Conservation (phyloP, 257 asterid genomes). For the Forsythia suspensa region DNA sequence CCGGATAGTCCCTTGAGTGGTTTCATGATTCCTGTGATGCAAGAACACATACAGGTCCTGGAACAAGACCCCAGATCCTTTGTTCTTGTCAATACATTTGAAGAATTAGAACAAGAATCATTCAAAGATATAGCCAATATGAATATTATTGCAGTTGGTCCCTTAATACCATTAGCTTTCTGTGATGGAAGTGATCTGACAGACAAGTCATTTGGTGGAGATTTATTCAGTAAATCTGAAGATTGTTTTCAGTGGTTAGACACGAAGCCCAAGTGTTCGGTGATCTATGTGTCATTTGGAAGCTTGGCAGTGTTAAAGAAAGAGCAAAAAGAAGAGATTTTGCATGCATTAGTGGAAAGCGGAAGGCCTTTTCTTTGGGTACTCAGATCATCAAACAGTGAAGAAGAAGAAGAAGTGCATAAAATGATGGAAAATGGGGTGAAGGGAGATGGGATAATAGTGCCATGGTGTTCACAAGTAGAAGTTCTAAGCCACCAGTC, state of each 20-base stretch:
- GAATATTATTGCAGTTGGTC: conserved; percentile 47
- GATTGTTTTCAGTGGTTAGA: conserved; percentile 51
- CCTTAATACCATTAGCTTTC: conserved; percentile 50
- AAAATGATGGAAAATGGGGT: conserved; percentile 11
- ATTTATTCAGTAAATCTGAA: conserved; percentile 30
- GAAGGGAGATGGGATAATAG: conserved; percentile 44
- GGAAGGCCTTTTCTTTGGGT: conserved; percentile 51
- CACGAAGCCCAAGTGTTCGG: conserved; percentile 33
- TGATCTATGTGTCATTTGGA: conserved; percentile 62
- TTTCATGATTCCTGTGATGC: conserved; percentile 20
- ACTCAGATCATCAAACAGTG: conserved; percentile 29
- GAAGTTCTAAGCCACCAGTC: conserved; percentile 51
- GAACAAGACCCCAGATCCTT: conserved; percentile 34
- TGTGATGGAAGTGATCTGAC: conserved; percentile 29
- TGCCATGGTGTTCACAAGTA: conserved; percentile 61
- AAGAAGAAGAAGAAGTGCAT: conserved; percentile 32
- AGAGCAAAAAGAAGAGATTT: conserved; percentile 50
- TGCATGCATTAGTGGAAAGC: conserved; percentile 33
- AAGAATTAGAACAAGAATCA: conserved; percentile 46
- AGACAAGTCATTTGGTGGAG: conserved; percentile 50
- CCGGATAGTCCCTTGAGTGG: conserved; percentile 17
- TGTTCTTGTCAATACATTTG: conserved; percentile 49
- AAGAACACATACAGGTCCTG: conserved; percentile 42
- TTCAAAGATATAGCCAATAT: conserved; percentile 27
- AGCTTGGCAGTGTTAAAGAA: conserved; percentile 37